Evolutionary conservation across 495 filamentous ascomycete genomes (phyloP), one percentile per base, ranked within the genome.

Genomic region (Tetracladium setigerum): DNA sequence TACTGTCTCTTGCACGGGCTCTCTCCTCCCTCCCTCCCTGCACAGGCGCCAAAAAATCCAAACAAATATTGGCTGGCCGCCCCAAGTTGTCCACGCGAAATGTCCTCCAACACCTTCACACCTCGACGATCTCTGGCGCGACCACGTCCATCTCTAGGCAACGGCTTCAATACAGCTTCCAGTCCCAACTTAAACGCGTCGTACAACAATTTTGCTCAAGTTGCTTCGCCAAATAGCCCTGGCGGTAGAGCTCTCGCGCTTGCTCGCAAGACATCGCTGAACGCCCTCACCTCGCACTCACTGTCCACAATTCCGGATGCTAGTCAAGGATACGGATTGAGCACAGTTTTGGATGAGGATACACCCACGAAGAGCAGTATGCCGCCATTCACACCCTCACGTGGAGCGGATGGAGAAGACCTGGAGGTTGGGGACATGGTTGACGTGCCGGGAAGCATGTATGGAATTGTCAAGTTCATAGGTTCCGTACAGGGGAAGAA

Each of bases 391-490:
- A 55, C 56, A 11, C 68, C 67, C 18, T 61, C 59, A 41, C 55
- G 61, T 18, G 66, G 68, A 2, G 61, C 61, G 37, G 55, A 48
- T 30, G 53, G 47, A 7, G 60, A 58, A 16, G 82, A 83, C 34
- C 68, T 94, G 52, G 74, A 83, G 56, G 76, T 96, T 32, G 94
- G 94, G 37, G 94, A 97, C 62, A 67, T 76, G 44, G 92, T 99
- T 43, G 90, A 97, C 50, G 91, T 96, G 42, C 92, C 92, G 5
- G 94, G 92, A 9, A 89, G 82, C 56, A 96, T 99, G 91, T 70
- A 83, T 54, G 92, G 92, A 18, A 85, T 79, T 18, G 78, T 99
- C 46, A 89, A 85, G 63, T 99, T 91, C 61, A 71, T 99, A 50
- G 92, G 92, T 4, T 68, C 69, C 32, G 90, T 99, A 30, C 78